Evolutionary conservation across 176 grass and related monocot species (phyloP), one percentile per base, ranked within the genome.

Genomic region (Tillandsia fasciculata): DNA sequence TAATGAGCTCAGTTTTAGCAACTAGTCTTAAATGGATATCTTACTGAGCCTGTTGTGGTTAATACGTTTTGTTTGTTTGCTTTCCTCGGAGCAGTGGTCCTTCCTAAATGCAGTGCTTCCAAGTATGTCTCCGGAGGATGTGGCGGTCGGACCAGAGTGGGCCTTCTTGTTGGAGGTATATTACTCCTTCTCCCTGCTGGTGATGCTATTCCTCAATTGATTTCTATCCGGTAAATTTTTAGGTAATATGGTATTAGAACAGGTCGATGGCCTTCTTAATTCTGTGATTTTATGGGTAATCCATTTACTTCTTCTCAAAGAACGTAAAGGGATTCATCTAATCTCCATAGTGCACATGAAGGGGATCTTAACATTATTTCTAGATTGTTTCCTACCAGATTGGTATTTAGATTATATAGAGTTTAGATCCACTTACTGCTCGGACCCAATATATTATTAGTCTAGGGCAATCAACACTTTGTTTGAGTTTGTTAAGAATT

Each of bases 121-220:
- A 76, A 67, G 50, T 76, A 48, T 10, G 10, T 66, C 15, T 47
- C 50, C 3, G 73, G 73, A 26, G 28, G 11, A 9, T 76, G 73
- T 53, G 50, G 63, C 18, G 26, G 5, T 26, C 52, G 4, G 9
- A 47, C 10, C 9, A 76, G 50, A 76, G 51, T 53, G 53, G 50
- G 64, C 18, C 10, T 66, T 76, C 50, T 76, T n/a, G 4, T 76
- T 10, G 64, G 73, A 47, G 73, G 73, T 76, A 76, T 42, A 42
- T 1, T 42, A 12, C 18, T 18, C 17, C 49, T 65, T 52, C 7
- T 42, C 33, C 33, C 33, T 42, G 3, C 33, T 42, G 33, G 33
- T 42, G 33, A 42, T 65, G 4, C 18, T 26, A 29, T 50, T 7
- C 3, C 3, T 26, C 23, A 6, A 26, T 7, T 18, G 28, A 61